Conservation (phyloP, 2,329 filamentous ascomycete species). For the Colletotrichum scovillei region DNA sequence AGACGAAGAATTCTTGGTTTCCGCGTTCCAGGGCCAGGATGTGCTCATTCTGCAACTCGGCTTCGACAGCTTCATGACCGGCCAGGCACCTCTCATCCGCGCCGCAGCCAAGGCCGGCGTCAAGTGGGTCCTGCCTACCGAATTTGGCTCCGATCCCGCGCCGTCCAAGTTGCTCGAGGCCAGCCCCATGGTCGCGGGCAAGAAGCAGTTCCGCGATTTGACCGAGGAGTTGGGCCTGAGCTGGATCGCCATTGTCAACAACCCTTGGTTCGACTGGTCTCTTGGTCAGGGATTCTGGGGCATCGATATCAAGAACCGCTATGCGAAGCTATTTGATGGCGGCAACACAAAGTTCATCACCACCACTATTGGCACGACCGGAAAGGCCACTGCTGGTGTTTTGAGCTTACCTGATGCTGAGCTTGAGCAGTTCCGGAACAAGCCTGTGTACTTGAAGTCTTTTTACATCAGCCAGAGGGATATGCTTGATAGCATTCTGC, state of each 20-base stretch:
- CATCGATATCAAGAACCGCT: constrained; percentile 44
- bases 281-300: constrained; percentile 43
- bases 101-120: constrained; percentile 67
- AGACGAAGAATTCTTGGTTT: constrained; percentile 46
- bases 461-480: constrained; percentile 72
- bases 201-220: constrained; percentile 41
- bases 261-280: constrained; percentile 47
- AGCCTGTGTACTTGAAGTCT: constrained; percentile 62
- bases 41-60: constrained; percentile 42
- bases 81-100: constrained; percentile 58
- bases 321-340: constrained; percentile 60
- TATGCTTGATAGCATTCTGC: constrained; percentile 71
- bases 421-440: constrained; percentile 52
- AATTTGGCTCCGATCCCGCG: constrained; percentile 48
- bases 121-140: constrained; percentile 67
- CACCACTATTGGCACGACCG: constrained; percentile 70
- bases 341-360: constrained; percentile 67
- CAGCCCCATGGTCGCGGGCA: constrained; percentile 39
- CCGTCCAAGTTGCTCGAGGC: constrained; percentile 38
- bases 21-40: constrained; percentile 46
- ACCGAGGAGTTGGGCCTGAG: constrained; percentile 45
- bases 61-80: constrained; percentile 45
- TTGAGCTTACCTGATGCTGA: constrained; percentile 50
- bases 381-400: constrained; percentile 49
- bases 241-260: constrained; percentile 47